These are phyloP conservation scores for Monosporascus cannonballus DNA, from an alignment of 2,329 filamentous ascomycete species.

Conservation along the genomic window DNA sequence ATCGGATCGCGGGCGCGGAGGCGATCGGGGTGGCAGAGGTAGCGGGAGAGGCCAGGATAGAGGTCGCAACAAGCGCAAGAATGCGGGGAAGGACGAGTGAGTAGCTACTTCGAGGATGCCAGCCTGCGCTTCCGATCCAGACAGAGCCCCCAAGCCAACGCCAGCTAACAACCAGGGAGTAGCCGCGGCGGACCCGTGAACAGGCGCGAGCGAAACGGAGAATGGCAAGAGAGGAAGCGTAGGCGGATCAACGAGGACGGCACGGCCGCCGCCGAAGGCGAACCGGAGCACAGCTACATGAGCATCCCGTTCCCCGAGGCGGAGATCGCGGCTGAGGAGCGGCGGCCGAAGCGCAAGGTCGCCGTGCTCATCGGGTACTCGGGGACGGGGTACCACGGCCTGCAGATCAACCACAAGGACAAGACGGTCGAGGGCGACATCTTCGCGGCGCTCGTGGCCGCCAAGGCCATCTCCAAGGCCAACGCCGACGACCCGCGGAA, in stretches of 20 bases:
- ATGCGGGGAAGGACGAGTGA: conserved; percentile 9
- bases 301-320: conserved; percentile 58
- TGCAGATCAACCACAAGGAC: conserved; percentile 79
- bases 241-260: conserved; percentile 36
- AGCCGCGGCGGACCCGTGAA: conserved; percentile 44
- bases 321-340: conserved; percentile 81
- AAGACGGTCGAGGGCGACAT: conserved; percentile 96
- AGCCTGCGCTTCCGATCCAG: neutral
- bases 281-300: conserved; percentile 42
- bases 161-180: conserved; percentile 38
- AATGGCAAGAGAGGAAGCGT: conserved; percentile 48
- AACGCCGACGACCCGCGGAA: conserved; percentile 97
- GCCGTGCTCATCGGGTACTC: conserved; percentile 94
- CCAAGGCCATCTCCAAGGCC: conserved; percentile 90
- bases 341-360: conserved; percentile 91
- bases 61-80: conserved; percentile 10
- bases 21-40: conserved; percentile 2
- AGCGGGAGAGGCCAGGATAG: conserved; percentile 1
- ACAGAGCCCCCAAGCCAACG: conserved; percentile 16
- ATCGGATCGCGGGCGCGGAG: conserved; percentile 11
- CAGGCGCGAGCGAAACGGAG: conserved; percentile 44
- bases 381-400: conserved; percentile 92
- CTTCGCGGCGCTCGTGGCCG: conserved; percentile 84
- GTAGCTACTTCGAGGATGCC: conserved; percentile 8
- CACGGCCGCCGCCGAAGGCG: conserved; percentile 23